Percentiles rank a stretch among this genome's conserved stretches.
phyloP scores from a whole-genome alignment of 2,329 filamentous ascomycete species.

The Microsporum canis region DNA sequence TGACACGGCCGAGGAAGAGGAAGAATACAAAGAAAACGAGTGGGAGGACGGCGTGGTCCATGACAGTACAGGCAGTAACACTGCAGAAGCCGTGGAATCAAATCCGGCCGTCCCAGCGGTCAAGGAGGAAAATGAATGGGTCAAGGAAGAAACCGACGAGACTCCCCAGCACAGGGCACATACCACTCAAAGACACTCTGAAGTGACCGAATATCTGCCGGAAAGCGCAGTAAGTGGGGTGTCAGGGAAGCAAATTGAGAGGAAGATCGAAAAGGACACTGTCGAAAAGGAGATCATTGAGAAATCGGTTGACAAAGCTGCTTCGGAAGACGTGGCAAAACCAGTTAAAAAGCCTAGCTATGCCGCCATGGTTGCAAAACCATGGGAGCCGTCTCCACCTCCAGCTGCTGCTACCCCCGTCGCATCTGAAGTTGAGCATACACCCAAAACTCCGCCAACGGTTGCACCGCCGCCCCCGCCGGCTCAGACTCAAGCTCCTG shows the following conservation, averaged over 20 bases:
- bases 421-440: neutral
- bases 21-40: neutral
- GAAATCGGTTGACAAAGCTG: neutral
- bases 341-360: neutral
- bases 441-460: neutral
- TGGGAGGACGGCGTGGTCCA: neutral
- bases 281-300: neutral
- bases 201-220: neutral
- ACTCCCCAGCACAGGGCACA: neutral
- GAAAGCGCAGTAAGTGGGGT: neutral
- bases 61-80: neutral
- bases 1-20: neutral
- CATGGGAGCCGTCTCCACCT: neutral
- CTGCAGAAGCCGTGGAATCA: neutral
- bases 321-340: neutral
- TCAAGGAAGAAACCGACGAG: conserved; percentile 1
- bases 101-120: neutral
- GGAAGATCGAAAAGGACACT: neutral
- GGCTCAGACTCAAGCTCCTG: neutral
- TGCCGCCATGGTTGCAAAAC: neutral
- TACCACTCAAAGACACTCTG: neutral
- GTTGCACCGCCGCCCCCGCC: neutral
- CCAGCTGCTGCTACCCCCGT: neutral
- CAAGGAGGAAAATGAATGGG: neutral
- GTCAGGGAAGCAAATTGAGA: neutral